These are phyloP conservation scores for Fusarium miscanthi DNA, from an alignment of 2,329 filamentous ascomycete species.

Conservation along the genomic window DNA sequence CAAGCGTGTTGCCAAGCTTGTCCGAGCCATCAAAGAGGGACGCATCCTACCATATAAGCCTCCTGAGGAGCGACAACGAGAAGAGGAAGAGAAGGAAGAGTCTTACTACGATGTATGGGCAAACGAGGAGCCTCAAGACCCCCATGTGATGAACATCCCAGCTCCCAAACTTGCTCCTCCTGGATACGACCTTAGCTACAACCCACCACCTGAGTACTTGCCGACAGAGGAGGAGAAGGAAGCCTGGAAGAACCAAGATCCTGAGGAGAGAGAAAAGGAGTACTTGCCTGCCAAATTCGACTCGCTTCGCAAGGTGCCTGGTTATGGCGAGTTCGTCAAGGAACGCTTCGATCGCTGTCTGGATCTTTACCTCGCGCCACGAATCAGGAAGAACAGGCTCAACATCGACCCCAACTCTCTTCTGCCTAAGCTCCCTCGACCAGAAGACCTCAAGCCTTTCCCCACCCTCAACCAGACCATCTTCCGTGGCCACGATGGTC, in stretches of 20 bases:
- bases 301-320: slow-evolving; percentile 89
- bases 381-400: slow-evolving; percentile 90
- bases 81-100: slow-evolving; percentile 77
- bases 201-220: slow-evolving; percentile 93
- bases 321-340: slow-evolving; percentile 89
- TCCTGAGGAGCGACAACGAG: slow-evolving; percentile 72
- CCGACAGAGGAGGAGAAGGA: slow-evolving; percentile 86
- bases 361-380: slow-evolving; percentile 93
- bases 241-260: slow-evolving; percentile 85
- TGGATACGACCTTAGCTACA: slow-evolving; percentile 95
- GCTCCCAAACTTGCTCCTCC: slow-evolving; percentile 94
- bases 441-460: slow-evolving; percentile 94
- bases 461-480: slow-evolving; percentile 89
- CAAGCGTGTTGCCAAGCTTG: slow-evolving; percentile 96
- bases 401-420: slow-evolving; percentile 96
- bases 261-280: slow-evolving; percentile 90
- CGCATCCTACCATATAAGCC: slow-evolving; percentile 91
- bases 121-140: slow-evolving; percentile 83
- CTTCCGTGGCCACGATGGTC: slow-evolving; percentile 88
- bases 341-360: slow-evolving; percentile 96
- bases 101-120: slow-evolving; percentile 93
- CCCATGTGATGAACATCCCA: slow-evolving; percentile 93
- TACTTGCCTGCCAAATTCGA: slow-evolving; percentile 86
- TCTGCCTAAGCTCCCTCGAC: slow-evolving; percentile 90
- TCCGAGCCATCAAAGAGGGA: slow-evolving; percentile 93